Evolutionary conservation across 129 eudicot genomes (phyloP), one percentile per base, ranked within the genome.

Genomic region (Centella asiatica): DNA sequence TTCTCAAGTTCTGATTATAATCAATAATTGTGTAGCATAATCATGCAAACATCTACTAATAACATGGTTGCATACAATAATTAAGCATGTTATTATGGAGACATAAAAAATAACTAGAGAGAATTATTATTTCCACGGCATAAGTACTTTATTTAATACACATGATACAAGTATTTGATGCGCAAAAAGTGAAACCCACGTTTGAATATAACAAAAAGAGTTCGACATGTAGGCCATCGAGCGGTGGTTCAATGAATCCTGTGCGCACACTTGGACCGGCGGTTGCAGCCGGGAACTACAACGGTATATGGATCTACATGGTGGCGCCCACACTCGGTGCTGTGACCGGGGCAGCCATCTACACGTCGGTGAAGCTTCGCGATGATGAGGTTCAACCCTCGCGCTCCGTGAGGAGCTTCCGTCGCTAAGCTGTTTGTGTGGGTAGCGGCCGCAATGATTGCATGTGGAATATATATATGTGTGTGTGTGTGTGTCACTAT

Each of bases 231-330:
- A 85, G 97, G 74, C 79, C 79, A 11, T 75, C 87, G 6, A 90
- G 77, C 2, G 97, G 97, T 66, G 97, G 44, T 29, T 90, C 97
- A 8, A 90, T 90, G 97, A 90, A 90, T 65, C 97, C 95, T 0
- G 92, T 81, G 5, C 78, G 97, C 24, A 90, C 97, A 0, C 69
- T 90, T 15, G 97, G 97, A 33, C 97, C 97, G 37, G 97, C 97
- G 2, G 47, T 86, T 44, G 97, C 97, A 50, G 77, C 95, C 27
- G 95, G 97, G 74, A 83, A 84, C 44, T 90, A 86, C 87, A 75
- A 67, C 22, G 60, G 72, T 28, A 49, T 90, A 47, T 90, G 97
- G 97, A 45, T 90, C 17, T 90, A 90, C 79, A 32, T 86, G 65
- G 55, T 86, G 74, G 95, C 97, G 1, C 97, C 97, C 0, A 77